Evolutionary conservation across 2,329 filamentous ascomycete genomes (phyloP), one percentile per base, ranked within the genome.

Genomic region (Lasiodiplodia gonubiensis): DNA sequence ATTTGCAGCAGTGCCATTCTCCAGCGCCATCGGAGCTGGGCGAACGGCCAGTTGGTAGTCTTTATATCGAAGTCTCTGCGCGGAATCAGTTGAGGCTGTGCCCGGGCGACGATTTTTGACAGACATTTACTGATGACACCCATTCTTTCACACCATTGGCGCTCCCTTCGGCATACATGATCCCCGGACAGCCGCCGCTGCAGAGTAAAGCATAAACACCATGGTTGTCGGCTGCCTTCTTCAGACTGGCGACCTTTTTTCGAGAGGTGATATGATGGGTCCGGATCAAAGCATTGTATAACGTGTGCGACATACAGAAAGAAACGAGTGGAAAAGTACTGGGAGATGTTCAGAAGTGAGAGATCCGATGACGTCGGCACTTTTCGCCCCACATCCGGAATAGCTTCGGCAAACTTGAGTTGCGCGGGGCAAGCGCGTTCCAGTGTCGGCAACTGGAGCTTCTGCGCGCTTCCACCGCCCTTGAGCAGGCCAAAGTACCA

Each of bases 221-320:
- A 70, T 86, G 81, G 55, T 85, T 82, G 37, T 86, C 83, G 7
- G 89, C 88, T 2, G 89, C 88, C 76, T 90, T 90, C 61, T 83
- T 86, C 25, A 94, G 83, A 67, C 83, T 83, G 30, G 83, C 80
- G 53, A 90, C 84, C 74, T 94, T 94, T 75, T 92, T 93, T 70
- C 90, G 89, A 0, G 90, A 93, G 4, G 90, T 93, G 74, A 94
- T 93, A 77, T 94, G 91, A 72, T 94, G 91, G 0, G 91, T 94
- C 64, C 90, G 86, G 69, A 94, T 92, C 54, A 94, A 81, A 35
- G 90, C 86, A 74, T 87, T 86, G 74, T 79, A 85, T 23, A 76
- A 64, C 64, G 49, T 64, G 4, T 49, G 60, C 35, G 70, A 67
- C 70, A 71, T 71, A 12, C 54, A 54, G 65, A 21, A 25, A 33